Percentiles rank a stretch among this genome's conserved stretches.
These are phyloP conservation scores for Fremontodendron californicum DNA, from an alignment of 345 rosid genomes.

Conservation along the genomic window DNA sequence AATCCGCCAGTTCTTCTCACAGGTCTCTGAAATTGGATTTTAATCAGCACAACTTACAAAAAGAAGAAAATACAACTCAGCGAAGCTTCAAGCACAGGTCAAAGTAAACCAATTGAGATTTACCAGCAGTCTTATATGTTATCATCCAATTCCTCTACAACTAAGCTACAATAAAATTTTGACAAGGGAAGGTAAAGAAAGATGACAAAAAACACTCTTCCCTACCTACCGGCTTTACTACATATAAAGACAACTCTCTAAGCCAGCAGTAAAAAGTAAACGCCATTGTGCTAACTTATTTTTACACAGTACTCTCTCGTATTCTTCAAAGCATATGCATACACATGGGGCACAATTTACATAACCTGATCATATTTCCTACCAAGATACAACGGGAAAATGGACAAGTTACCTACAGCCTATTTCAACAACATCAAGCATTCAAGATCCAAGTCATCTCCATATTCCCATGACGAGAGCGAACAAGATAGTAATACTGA, in stretches of 20 bases:
- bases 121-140: too few species aligned
- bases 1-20: too few species aligned
- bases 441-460: constrained; percentile 6
- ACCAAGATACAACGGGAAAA: neutral
- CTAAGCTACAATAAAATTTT: neutral
- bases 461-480: constrained; percentile 20
- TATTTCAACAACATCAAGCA: neutral
- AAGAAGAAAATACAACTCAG: too few species aligned
- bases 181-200: neutral
- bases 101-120: too few species aligned
- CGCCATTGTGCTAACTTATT: neutral
- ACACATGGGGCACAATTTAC: neutral
- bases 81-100: too few species aligned
- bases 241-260: neutral
- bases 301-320: neutral
- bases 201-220: neutral
- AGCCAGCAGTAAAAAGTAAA: neutral
- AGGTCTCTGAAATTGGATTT: too few species aligned
- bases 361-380: neutral
- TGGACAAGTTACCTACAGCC: neutral
- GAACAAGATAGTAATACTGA: constrained; percentile 13
- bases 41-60: too few species aligned
- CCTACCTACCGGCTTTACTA: too few species aligned
- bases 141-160: too few species aligned
- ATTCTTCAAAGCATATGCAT: neutral